Percentiles rank a stretch among this genome's conserved stretches.
Conservation (phyloP, 441 rosid species). For the Biscutella auriculata region DNA sequence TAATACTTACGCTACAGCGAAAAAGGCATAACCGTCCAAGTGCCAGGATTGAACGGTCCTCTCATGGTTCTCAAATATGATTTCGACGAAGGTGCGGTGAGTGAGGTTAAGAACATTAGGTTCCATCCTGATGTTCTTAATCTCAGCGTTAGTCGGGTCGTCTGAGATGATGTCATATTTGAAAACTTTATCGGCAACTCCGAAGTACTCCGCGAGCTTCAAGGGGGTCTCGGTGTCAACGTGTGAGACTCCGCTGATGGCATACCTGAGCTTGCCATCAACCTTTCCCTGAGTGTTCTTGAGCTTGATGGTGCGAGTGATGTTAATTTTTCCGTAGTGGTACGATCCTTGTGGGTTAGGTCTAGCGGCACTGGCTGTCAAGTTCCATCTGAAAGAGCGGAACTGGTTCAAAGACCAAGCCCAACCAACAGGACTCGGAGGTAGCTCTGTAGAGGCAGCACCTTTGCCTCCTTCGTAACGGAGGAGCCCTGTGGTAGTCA, state of each 20-base stretch:
- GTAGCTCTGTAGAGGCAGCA: constrained; percentile 30
- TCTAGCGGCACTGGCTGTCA: constrained; percentile 71
- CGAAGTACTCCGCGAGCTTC: constrained; percentile 60
- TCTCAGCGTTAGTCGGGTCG: constrained; percentile 27
- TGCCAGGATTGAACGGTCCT: constrained; percentile 54
- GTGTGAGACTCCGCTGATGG: constrained; percentile 58
- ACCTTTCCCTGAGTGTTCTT: constrained; percentile 26
- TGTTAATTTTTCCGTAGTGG: constrained; percentile 55
- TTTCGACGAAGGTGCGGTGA: constrained; percentile 46
- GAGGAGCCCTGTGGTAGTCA: constrained; percentile 34
- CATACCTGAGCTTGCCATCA: constrained; percentile 51
- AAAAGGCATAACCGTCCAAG: constrained; percentile 59
- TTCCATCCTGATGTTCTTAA: constrained; percentile 2
- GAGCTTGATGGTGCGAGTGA: constrained; percentile 52
- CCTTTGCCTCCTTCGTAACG: constrained; percentile 44
- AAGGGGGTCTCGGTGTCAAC: constrained; percentile 40
- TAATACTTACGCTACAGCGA: constrained; percentile 50
- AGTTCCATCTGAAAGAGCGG: constrained; percentile 65
- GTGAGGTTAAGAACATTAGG: constrained; percentile 50
- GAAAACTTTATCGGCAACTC: constrained; percentile 39
- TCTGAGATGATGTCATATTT: constrained; percentile 42
- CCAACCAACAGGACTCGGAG: constrained; percentile 57
- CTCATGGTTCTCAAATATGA: constrained; percentile 62
- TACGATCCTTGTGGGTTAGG: constrained; percentile 73
- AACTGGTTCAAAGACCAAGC: constrained; percentile 71